Percentiles rank a stretch among this genome's conserved stretches.
Evolutionary conservation across 345 rosid genomes (phyloP).

Genomic region (Microthlaspi erraticum): DNA sequence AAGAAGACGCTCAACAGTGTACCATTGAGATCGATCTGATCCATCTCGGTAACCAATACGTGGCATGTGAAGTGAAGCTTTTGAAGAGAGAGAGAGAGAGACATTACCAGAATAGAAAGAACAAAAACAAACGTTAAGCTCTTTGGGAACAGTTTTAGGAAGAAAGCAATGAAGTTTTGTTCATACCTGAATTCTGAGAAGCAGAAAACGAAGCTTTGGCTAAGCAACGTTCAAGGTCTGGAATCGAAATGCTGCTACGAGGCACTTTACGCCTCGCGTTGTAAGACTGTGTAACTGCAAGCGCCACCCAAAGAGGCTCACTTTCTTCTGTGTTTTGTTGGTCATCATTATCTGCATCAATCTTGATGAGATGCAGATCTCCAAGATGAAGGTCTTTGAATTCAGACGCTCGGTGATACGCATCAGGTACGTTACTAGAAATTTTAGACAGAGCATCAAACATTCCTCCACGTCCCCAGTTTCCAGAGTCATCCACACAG

Average conservation of each 20-base stretch:
- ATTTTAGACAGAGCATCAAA: constrained; percentile 69
- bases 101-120: background rate
- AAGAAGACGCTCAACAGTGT: constrained; percentile 80
- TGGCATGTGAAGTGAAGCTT: constrained; percentile 93
- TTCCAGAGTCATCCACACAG: constrained; percentile 85
- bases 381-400: constrained; percentile 84
- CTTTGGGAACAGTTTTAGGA: background rate
- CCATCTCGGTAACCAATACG: constrained; percentile 79
- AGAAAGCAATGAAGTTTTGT: constrained; percentile 17
- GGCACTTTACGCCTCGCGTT: constrained; percentile 73
- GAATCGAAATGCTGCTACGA: constrained; percentile 68
- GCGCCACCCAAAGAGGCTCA: constrained; percentile 65
- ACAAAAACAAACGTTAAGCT: background rate
- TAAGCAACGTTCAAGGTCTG: constrained; percentile 76
- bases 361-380: constrained; percentile 74
- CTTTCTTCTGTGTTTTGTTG: constrained; percentile 43
- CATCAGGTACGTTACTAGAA: constrained; percentile 56
- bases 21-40: constrained; percentile 83
- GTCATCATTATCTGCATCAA: constrained; percentile 54
- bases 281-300: constrained; percentile 80
- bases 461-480: constrained; percentile 94
- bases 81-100: constrained; percentile 12
- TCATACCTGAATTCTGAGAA: constrained; percentile 66
- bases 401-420: constrained; percentile 67
- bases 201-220: constrained; percentile 73